Conservation (phyloP, 2,329 filamentous ascomycete genomes). For the Colletotrichum camelliae region DNA sequence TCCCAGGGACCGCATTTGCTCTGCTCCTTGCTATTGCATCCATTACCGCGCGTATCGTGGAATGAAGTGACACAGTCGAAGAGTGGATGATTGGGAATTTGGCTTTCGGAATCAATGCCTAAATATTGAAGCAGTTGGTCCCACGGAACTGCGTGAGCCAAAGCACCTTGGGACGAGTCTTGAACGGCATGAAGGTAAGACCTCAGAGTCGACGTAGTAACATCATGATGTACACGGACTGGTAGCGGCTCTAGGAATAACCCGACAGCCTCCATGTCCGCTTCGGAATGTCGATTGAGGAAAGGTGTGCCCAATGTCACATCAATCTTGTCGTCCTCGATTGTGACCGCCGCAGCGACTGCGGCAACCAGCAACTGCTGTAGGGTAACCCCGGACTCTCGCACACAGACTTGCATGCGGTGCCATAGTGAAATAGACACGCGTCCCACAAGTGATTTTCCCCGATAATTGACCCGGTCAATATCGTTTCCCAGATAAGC, state of each 20-base stretch:
- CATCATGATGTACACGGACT: not conserved
- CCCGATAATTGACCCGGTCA: not conserved
- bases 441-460: not conserved
- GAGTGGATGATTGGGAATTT: slow-evolving; percentile 22
- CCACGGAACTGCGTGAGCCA: slow-evolving; percentile 34
- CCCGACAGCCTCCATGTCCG: not conserved
- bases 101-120: not conserved
- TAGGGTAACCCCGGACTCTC: not conserved
- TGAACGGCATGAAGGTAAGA: slow-evolving; percentile 20
- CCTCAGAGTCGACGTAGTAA: not conserved
- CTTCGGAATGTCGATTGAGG: not conserved
- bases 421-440: not conserved
- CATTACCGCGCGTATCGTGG: slow-evolving; percentile 18
- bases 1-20: not conserved
- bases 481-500: not conserved
- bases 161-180: slow-evolving; percentile 25
- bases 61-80: slow-evolving; percentile 29
- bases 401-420: not conserved
- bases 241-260: not conserved
- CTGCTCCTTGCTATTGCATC: not conserved
- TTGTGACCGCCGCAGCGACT: not conserved
- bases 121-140: slow-evolving; percentile 30
- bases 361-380: not conserved
- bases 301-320: not conserved
- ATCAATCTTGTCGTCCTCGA: not conserved